Percentiles rank a stretch among this genome's conserved stretches.
Evolutionary conservation across 208 protist genomes (phyloP).

Genomic region (Crithidia expoeki): DNA sequence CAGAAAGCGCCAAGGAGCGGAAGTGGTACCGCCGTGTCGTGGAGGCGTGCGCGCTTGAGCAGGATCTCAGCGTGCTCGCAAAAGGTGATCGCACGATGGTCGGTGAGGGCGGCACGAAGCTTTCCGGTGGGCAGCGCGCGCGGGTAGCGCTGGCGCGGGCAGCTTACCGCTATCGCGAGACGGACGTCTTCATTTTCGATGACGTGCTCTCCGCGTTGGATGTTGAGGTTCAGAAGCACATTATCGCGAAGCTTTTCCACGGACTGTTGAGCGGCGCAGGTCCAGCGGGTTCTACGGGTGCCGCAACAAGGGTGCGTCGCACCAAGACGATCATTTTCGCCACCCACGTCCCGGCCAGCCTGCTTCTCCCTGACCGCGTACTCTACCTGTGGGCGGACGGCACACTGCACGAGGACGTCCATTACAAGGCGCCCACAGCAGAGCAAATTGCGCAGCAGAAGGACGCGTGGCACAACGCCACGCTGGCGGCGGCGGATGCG

Average conservation of each 20-base stretch:
- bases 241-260: constrained; percentile 77
- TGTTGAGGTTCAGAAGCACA: constrained; percentile 80
- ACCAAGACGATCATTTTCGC: constrained; percentile 61
- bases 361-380: constrained; percentile 56
- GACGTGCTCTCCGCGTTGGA: constrained; percentile 95
- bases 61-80: constrained; percentile 80
- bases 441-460: constrained; percentile 38
- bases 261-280: constrained; percentile 48
- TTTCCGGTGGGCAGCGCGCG: constrained; percentile 89
- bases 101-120: constrained; percentile 78
- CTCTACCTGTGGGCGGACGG: constrained; percentile 45
- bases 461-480: constrained; percentile 39
- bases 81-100: constrained; percentile 90
- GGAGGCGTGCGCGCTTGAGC: constrained; percentile 67
- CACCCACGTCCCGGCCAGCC: constrained; percentile 38
- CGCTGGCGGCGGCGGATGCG: constrained; percentile 31
- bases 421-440: constrained; percentile 27
- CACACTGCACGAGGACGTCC: constrained; percentile 42
- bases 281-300: background rate
- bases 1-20: constrained; percentile 39
- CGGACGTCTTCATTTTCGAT: constrained; percentile 90
- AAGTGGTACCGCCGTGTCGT: constrained; percentile 76
- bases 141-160: constrained; percentile 86
- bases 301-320: constrained; percentile 4
- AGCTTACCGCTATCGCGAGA: constrained; percentile 56